Evolutionary conservation across 257 asterid genomes (phyloP).

Genomic region (Catharanthus roseus): DNA sequence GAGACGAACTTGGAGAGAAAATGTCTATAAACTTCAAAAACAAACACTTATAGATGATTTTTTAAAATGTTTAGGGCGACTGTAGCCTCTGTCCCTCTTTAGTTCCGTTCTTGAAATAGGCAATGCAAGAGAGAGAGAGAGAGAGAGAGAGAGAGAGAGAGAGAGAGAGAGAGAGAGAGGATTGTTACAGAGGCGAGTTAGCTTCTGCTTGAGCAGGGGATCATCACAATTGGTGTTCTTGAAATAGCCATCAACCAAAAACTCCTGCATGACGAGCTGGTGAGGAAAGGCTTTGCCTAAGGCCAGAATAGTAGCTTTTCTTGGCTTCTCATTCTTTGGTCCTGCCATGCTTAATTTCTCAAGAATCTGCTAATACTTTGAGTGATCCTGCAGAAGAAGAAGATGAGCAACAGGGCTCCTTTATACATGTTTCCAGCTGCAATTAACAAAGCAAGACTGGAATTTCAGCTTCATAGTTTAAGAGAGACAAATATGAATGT

Average conservation of each 20-base stretch:
- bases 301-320: slow-evolving; percentile 66
- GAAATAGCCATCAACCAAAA: slow-evolving; percentile 86
- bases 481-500: slow-evolving; percentile 5
- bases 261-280: slow-evolving; percentile 91
- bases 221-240: slow-evolving; percentile 72
- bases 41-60: no score
- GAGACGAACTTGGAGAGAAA: no score
- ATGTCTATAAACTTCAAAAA: no score
- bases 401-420: slow-evolving; percentile 11
- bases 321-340: slow-evolving; percentile 15
- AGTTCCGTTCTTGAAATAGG: not conserved
- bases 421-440: slow-evolving; percentile 22
- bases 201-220: slow-evolving; percentile 75
- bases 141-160: not conserved
- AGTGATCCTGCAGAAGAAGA: not conserved
- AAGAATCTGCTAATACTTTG: no score
- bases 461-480: slow-evolving; percentile 13
- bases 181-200: slow-evolving; percentile 67
- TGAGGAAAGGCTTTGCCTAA: slow-evolving; percentile 95
- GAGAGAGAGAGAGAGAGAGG: not conserved
- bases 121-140: not conserved
- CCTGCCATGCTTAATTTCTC: slow-evolving; percentile 12
- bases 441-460: not conserved
- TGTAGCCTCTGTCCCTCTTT: no score
- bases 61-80: no score